Conservation (phyloP, 2,329 filamentous ascomycete species). For the Curvularia hawaiiensis region DNA sequence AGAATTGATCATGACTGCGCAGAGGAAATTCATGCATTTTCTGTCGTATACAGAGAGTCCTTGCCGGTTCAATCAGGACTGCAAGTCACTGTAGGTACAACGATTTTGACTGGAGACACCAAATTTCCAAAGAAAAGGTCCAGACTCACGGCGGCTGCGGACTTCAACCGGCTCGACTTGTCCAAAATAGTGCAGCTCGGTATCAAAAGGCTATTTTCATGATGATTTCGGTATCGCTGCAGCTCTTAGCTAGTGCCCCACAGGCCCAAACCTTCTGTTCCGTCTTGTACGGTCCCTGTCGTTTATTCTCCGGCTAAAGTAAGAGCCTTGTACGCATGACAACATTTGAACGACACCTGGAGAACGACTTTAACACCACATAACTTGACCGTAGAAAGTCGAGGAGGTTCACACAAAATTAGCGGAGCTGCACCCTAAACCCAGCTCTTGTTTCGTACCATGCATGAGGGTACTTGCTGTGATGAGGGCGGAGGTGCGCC, state of each 20-base stretch:
- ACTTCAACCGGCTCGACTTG: not conserved
- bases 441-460: not conserved
- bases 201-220: not conserved
- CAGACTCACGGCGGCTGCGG: not conserved
- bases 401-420: not conserved
- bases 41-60: not conserved
- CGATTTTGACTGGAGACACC: not conserved
- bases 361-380: not conserved
- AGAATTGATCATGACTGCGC: too few species aligned
- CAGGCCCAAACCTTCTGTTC: not conserved
- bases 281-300: not conserved
- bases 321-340: not conserved
- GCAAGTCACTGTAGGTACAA: not conserved
- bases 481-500: conserved; percentile 13
- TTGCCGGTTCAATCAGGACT: not conserved
- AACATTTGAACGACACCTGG: not conserved
- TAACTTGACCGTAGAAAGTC: not conserved
- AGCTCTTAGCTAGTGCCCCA: not conserved
- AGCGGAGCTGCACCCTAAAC: not conserved
- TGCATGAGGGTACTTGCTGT: not conserved
- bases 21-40: too few species aligned
- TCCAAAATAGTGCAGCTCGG: not conserved
- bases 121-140: not conserved
- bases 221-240: not conserved
- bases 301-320: not conserved